Evolutionary conservation across 2,329 filamentous ascomycete species (phyloP).

Genomic region (Atkinsonella hypoxylon): DNA sequence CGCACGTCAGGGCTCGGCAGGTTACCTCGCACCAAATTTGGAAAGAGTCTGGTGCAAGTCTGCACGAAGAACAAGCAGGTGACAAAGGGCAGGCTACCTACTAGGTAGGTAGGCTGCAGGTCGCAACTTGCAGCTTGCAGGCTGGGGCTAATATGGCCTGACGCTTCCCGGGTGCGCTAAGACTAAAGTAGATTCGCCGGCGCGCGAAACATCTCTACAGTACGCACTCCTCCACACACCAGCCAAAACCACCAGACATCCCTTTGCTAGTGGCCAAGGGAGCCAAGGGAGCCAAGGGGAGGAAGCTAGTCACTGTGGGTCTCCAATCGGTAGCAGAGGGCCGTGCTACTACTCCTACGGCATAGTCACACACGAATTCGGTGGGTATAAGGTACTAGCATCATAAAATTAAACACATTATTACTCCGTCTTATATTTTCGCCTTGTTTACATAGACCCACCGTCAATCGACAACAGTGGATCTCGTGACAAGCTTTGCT

Average conservation of each 20-base stretch:
- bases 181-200: background rate
- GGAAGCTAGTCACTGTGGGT: no score
- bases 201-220: background rate
- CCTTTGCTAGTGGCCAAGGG: no score
- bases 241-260: background rate
- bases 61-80: background rate
- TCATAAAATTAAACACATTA: no score
- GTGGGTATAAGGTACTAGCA: no score
- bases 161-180: background rate
- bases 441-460: no score
- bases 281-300: no score
- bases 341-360: no score
- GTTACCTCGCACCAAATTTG: background rate
- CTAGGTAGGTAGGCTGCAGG: background rate
- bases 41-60: background rate
- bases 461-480: no score
- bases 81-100: background rate
- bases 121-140: background rate
- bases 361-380: no score
- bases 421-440: no score
- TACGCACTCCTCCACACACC: background rate
- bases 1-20: conserved; percentile 2
- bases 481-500: no score
- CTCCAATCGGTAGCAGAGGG: no score
- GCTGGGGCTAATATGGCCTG: background rate